Conservation (phyloP, 139 green algal species). For the Tetraselmis chui region DNA sequence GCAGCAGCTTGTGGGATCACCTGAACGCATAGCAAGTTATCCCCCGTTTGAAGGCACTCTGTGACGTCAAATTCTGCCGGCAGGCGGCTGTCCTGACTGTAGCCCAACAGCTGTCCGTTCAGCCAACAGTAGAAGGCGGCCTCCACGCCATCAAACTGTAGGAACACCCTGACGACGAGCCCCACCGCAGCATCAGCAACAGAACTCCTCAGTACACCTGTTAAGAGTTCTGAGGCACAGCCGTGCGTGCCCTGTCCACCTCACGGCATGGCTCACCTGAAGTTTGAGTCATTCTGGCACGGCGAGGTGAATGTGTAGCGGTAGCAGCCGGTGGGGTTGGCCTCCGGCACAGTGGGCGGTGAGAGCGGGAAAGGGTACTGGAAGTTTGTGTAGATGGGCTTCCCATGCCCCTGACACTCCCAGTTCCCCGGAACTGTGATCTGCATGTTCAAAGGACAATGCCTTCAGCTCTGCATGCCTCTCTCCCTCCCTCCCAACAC, state of each 20-base stretch:
- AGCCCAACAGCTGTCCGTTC: constrained; percentile 80
- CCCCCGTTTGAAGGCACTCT: constrained; percentile 22
- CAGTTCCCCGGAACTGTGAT: constrained; percentile 80
- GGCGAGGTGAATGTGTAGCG: constrained; percentile 47
- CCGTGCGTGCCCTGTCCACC: too few relatives aligned
- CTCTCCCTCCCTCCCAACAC: not conserved
- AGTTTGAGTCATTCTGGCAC: not conserved
- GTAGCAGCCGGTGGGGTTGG: constrained; percentile 93
- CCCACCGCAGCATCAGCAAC: too few relatives aligned
- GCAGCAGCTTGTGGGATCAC: too few relatives aligned
- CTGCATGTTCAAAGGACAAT: constrained; percentile 39
- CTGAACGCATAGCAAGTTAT: constrained; percentile 69
- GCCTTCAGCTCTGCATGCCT: too few relatives aligned
- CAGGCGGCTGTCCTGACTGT: constrained; percentile 84
- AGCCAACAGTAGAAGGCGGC: constrained; percentile 84
- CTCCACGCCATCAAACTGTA: constrained; percentile 85
- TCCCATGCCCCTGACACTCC: constrained; percentile 76
- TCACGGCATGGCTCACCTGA: not conserved
- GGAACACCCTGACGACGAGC: constrained; percentile 38
- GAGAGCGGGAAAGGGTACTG: constrained; percentile 85
- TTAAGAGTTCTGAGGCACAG: too few relatives aligned
- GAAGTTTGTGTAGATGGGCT: constrained; percentile 94
- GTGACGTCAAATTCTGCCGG: constrained; percentile 92
- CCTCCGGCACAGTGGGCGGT: constrained; percentile 71
- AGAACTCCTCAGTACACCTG: too few relatives aligned